Evolutionary conservation across 805 yeast genomes (phyloP), one percentile per base, ranked within the genome.

Genomic region (Hanseniaspora valbyensis): DNA sequence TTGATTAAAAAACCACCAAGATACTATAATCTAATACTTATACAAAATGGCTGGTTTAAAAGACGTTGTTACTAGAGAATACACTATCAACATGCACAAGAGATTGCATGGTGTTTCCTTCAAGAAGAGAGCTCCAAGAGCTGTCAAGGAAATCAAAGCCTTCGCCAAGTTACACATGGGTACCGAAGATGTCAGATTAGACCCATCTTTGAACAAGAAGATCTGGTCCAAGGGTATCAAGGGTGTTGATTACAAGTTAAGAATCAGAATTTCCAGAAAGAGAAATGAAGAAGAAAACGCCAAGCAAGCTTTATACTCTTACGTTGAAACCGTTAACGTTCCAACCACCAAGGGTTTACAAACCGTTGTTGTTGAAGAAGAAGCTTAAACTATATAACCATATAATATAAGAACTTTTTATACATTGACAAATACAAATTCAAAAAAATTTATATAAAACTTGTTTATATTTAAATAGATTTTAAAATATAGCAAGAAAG

Each of bases 241-340:
- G 81, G 96, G 96, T 79, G 95, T 87, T 69, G 95, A 95, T 72
- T 78, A 76, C 87, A 89, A 96, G 82, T 72, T 92, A 75, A 89
- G 98, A 80, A 80, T 92, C 72, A 89, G 96, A 80, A 89, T 92
- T 77, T 88, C 97, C 59, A 84, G 95, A 83, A 92, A 83, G 89
- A 87, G 97, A 81, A 92, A 92, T 80, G 96, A 92, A 75, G 98
- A 92, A 80, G 98, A 92, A 80, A 90, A 87, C 71, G 96, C 98
- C 69, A 83, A 83, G 81, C 89, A 87, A 78, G 87, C 89, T 73
- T 81, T 92, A 73, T 92, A 86, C 80, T 88, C 97, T 63, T 89
- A 78, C 75, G 98, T 92, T 69, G 97, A 92, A 81, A 90, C 94
- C 69, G 95, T 92, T 71, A 74, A 76, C 68, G 96, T 92, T 67